Evolutionary conservation across 2,329 filamentous ascomycete species (phyloP).

Genomic region (Pyrenochaeta sp.): DNA sequence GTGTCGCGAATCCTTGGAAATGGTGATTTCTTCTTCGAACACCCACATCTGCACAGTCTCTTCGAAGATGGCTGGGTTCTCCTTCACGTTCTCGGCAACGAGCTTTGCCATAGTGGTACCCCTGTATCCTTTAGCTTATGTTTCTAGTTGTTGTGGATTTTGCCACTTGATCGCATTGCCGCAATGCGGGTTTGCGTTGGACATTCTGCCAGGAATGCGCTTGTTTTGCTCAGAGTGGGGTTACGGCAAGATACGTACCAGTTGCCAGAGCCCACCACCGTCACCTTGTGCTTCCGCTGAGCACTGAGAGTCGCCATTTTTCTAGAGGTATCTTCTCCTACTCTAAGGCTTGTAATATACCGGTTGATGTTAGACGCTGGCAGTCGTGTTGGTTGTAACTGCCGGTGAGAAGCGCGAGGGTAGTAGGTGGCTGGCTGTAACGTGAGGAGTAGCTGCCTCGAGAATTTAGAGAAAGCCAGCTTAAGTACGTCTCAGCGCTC

Average conservation of each 20-base stretch:
- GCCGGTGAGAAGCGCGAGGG: slow-evolving; percentile 30
- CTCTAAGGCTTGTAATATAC: slow-evolving; percentile 3
- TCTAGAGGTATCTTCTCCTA: slow-evolving; percentile 15
- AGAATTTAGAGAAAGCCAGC: slow-evolving; percentile 32
- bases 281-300: slow-evolving; percentile 86
- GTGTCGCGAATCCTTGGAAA: slow-evolving; percentile 75
- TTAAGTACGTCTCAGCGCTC: slow-evolving; percentile 19
- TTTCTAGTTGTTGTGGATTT: too few relatives aligned
- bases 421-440: slow-evolving; percentile 21
- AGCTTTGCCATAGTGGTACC: slow-evolving; percentile 98
- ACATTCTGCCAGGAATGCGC: not conserved
- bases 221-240: slow-evolving; percentile 3
- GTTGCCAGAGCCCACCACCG: slow-evolving; percentile 94
- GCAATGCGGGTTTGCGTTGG: not conserved
- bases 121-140: slow-evolving; percentile 60
- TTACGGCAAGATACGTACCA: slow-evolving; percentile 67
- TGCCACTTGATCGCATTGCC: not conserved
- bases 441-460: slow-evolving; percentile 17
- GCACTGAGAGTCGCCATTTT: slow-evolving; percentile 60
- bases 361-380: slow-evolving; percentile 13
- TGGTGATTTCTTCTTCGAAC: slow-evolving; percentile 86
- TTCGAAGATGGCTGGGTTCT: slow-evolving; percentile 82
- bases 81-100: slow-evolving; percentile 87
- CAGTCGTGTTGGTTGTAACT: slow-evolving; percentile 11
- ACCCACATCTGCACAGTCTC: slow-evolving; percentile 98